Evolutionary conservation across 176 grass and related monocot genomes (phyloP).

Genomic region (Tillandsia leiboldiana): DNA sequence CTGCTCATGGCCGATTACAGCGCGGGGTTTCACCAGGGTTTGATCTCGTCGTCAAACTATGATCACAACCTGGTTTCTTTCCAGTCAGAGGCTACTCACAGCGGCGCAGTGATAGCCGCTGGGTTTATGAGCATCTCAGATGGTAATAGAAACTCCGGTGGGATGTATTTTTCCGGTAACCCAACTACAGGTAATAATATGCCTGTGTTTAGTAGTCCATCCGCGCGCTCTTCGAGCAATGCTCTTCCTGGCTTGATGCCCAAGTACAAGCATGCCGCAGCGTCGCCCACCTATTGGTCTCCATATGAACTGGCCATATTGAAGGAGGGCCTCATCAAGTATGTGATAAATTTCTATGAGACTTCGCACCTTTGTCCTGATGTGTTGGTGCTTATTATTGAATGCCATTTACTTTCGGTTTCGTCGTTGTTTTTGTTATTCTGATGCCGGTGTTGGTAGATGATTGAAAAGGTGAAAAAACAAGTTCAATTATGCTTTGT

Average conservation of each 20-base stretch:
- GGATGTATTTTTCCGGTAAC: conserved; percentile 34
- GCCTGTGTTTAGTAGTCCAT: conserved; percentile 28
- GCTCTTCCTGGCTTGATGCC: conserved; percentile 19
- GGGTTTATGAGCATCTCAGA: conserved; percentile 35
- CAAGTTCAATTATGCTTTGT: too few relatives aligned
- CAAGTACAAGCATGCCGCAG: conserved; percentile 60
- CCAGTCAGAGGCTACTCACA: conserved; percentile 35
- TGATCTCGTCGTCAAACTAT: conserved; percentile 42
- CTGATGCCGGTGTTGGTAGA: conserved; percentile 7
- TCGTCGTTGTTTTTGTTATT: too few relatives aligned
- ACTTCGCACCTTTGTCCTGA: not conserved
- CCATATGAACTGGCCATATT: conserved; percentile 48
- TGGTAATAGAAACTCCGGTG: conserved; percentile 30
- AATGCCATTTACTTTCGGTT: conserved; percentile 12
- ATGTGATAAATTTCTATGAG: not conserved
- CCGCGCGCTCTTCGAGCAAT: conserved; percentile 46
- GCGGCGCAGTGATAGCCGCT: conserved; percentile 5
- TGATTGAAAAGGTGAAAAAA: not conserved
- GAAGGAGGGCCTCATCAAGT: conserved; percentile 68
- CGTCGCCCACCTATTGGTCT: conserved; percentile 49
- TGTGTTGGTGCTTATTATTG: conserved; percentile 8
- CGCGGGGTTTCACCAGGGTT: conserved; percentile 75
- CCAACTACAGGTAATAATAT: conserved; percentile 22
- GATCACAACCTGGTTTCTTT: conserved; percentile 82
- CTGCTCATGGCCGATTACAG: conserved; percentile 43